Conservation (phyloP, 352 stramenopile genomes). For the Phytophthora ramorum region DNA sequence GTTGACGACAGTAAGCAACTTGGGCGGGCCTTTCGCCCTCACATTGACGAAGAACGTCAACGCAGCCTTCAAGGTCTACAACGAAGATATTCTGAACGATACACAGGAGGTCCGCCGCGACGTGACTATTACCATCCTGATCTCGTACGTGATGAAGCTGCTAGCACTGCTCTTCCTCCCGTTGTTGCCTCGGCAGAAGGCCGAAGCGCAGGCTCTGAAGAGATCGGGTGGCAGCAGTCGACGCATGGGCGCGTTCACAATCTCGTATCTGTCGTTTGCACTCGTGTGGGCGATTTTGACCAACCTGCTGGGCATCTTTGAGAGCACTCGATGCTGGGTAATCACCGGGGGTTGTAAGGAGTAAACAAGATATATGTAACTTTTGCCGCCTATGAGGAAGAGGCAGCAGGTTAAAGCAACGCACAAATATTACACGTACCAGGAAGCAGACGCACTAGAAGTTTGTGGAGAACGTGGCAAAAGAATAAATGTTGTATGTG, state of each 20-base stretch:
- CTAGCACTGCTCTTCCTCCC: slow-evolving; percentile 45
- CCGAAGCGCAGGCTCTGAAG: slow-evolving; percentile 52
- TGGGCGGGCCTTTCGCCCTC: slow-evolving; percentile 50
- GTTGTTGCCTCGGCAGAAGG: slow-evolving; percentile 55
- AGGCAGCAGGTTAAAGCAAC: too few relatives aligned
- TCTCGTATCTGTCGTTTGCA: slow-evolving; percentile 48
- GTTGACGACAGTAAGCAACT: slow-evolving; percentile 61
- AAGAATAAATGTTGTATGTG: too few relatives aligned
- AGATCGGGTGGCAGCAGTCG: slow-evolving; percentile 46
- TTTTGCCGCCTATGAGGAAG: too few relatives aligned
- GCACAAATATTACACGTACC: too few relatives aligned
- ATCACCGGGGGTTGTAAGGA: slow-evolving; percentile 55
- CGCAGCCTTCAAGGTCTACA: slow-evolving; percentile 52
- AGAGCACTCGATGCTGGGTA: slow-evolving; percentile 55
- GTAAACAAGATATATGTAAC: slow-evolving; percentile 13
- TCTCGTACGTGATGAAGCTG: slow-evolving; percentile 59
- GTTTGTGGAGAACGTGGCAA: too few relatives aligned
- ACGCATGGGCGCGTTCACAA: slow-evolving; percentile 48
- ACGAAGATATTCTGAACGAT: slow-evolving; percentile 57
- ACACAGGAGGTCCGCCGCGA: slow-evolving; percentile 52
- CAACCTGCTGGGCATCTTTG: slow-evolving; percentile 58
- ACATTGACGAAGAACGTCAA: slow-evolving; percentile 64
- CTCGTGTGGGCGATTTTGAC: slow-evolving; percentile 54
- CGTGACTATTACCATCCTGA: slow-evolving; percentile 64
- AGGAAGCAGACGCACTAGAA: too few relatives aligned